A percentile compares a stretch with the other conserved stretches of the same genome.
These are phyloP conservation scores for Cornus suecica DNA, from an alignment of 148 eudicot genomes.

Conservation along the genomic window DNA sequence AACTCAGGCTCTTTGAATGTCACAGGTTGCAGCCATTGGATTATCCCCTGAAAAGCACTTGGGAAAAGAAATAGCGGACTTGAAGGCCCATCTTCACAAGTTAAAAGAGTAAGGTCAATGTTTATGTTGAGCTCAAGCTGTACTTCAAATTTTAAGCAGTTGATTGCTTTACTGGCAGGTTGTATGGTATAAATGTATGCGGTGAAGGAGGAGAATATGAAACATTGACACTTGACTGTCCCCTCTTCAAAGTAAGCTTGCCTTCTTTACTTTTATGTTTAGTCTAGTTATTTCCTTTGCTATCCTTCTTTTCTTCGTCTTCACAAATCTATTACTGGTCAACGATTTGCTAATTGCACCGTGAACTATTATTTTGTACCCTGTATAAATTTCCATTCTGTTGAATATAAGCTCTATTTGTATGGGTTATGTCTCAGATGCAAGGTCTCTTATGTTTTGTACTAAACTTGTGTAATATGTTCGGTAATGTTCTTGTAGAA, in stretches of 20 bases:
- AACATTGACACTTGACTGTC: constrained; percentile 92
- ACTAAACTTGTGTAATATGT: neutral
- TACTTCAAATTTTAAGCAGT: neutral
- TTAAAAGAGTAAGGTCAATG: constrained; percentile 56
- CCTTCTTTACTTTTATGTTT: constrained; percentile 10
- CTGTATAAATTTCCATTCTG: neutral
- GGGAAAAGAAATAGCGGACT: constrained; percentile 68
- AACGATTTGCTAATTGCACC: neutral
- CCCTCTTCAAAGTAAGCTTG: constrained; percentile 73
- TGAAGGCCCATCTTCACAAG: constrained; percentile 70
- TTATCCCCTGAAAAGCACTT: constrained; percentile 83
- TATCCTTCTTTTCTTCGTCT: constrained; percentile 9
- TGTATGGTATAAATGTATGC: constrained; percentile 92
- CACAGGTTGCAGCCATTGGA: constrained; percentile 94
- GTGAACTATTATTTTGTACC: neutral
- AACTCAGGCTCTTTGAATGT: neutral
- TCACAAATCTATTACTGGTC: neutral
- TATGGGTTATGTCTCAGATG: neutral
- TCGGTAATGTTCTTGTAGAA: neutral
- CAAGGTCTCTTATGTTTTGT: neutral
- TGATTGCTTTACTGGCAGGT: constrained; percentile 35
- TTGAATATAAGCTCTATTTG: neutral
- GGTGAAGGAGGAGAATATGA: constrained; percentile 99
- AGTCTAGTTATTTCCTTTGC: neutral
- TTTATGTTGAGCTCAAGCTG: neutral